Evolutionary conservation across 352 stramenopile genomes (phyloP), one percentile per base, ranked within the genome.

Genomic region (Phytophthora hibernalis): DNA sequence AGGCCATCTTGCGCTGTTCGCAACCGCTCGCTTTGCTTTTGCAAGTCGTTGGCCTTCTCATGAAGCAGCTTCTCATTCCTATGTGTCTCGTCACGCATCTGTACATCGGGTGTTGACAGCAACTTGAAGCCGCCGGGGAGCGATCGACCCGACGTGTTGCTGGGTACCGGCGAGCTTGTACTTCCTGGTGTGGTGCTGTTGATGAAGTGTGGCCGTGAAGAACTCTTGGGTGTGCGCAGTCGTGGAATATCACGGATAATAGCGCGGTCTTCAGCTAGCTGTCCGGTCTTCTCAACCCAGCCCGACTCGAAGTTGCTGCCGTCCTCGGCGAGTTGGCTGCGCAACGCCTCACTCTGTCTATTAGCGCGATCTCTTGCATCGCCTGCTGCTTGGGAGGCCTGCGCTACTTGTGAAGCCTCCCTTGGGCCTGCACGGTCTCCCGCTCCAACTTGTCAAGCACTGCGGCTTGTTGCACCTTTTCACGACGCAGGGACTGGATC

Each of bases 361-460:
- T 95, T 89, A 1, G 91, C 86, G 44, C 91, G 84, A 64, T 98
- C 93, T 26, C 90, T 72, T 5, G 88, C 83, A 30, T 97, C 85
- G 42, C 91, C 87, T 8, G 89, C 90, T 33, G 74, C 77, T 33
- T 98, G 96, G 28, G 83, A 91, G 3, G 91, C 85, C 13, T 83
- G 72, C 24, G 74, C 51, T 4, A 97, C 73, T 63, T 94, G 90
- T 9, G 78, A 65, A 66, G 96, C 90, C 52, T 98, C 90, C 47
- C 83, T 42, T 95, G 89, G 50, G 92, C 89, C 20, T 87, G 73
- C 44, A 95, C 86, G 12, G 96, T 88, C 67, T 98, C 92, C 18
- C 83, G 77, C 63, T 92, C 87, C 16, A 95, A 68, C 40, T 92
- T 93, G 50, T 91, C 84, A 26, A 93, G 80, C 20, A 95, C 82